Conservation (phyloP, 768 basidiomycete genomes). For the Tephrocybe rancida region DNA sequence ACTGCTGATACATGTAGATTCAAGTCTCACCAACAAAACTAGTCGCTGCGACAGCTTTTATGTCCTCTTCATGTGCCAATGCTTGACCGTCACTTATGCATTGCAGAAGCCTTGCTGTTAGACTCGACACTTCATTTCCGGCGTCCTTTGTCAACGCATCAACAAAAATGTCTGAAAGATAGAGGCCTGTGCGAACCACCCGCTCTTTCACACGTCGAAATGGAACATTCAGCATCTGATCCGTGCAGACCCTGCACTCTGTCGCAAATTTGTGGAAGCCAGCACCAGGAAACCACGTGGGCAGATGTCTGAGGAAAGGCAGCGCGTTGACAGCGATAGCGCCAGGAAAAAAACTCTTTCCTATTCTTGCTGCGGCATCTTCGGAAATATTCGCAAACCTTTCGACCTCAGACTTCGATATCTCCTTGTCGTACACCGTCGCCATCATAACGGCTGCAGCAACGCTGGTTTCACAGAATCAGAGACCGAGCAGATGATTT, state of each 20-base stretch:
- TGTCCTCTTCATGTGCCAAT: slow-evolving; percentile 4
- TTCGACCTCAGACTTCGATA: slow-evolving; percentile 23
- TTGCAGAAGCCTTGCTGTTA: slow-evolving; percentile 14
- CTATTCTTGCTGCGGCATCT: slow-evolving; percentile 11
- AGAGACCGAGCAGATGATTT: background rate
- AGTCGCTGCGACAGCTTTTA: slow-evolving; percentile 17
- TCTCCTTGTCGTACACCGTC: slow-evolving; percentile 29
- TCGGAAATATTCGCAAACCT: slow-evolving; percentile 24
- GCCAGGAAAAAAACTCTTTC: slow-evolving; percentile 21
- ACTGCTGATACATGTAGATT: background rate
- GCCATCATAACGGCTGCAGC: slow-evolving; percentile 21
- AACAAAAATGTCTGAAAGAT: background rate
- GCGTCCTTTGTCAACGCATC: slow-evolving; percentile 7
- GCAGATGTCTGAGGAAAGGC: slow-evolving; percentile 34
- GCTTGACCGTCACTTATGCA: background rate
- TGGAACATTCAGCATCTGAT: slow-evolving; percentile 13
- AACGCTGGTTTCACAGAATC: background rate
- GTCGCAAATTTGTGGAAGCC: slow-evolving; percentile 23
- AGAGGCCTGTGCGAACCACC: slow-evolving; percentile 17
- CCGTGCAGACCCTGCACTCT: slow-evolving; percentile 5
- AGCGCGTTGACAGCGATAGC: slow-evolving; percentile 27
- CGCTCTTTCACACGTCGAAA: slow-evolving; percentile 16
- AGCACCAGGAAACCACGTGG: slow-evolving; percentile 38
- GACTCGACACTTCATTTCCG: slow-evolving; percentile 4
- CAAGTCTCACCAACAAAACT: slow-evolving; percentile 17